Base-by-base conservation (phyloP, 2,329 filamentous ascomycete genomes). In the Curvularia eragrostidis region DNA sequence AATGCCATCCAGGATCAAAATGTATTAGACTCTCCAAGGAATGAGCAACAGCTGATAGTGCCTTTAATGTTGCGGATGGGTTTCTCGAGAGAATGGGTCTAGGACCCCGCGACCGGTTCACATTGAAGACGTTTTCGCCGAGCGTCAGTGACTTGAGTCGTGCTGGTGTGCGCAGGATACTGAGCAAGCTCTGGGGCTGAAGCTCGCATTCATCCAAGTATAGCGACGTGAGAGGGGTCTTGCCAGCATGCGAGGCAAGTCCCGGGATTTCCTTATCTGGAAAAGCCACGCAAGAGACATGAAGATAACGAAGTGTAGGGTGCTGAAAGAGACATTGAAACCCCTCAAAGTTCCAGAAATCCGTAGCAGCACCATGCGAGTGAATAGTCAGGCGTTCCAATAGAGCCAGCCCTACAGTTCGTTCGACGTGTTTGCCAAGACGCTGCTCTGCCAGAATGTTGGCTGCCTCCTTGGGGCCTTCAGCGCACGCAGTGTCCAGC, bases 151-250 rank as follows among this genome's bases (percentile, higher is more conserved):
- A 59, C 55, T 69, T 73, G 13, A 77, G 58, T 2, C 54, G 60
- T 30, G 67, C 69, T 1, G 75, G 74, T 3, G 68, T 71, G 30
- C 57, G 44, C 10, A 77, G 51, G 5, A 77, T 70, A 21, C 63
- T 61, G 1, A 43, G 55, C 34, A 77, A 44, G 28, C 65, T 68
- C 34, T 57, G 56, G 6, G 70, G 61, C 3, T 58, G 52, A 3
- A 77, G 56, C 21, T 72, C 67, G 59, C 74, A 77, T 54, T 77
- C 75, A 51, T 77, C 72, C 43, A 77, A 73, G 18, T 73, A 55
- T 8, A 77, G 71, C 1, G 65, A 70, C 12, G 55, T 64, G 38
- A 77, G 59, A 10, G 74, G 70, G 1, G 75, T 76, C 2, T 54
- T 64, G 4, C 52, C 57, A 7, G 49, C 23, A 34, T 70, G 65